Evolutionary conservation across 257 asterid species (phyloP).

Genomic region (Primulina eburnea): DNA sequence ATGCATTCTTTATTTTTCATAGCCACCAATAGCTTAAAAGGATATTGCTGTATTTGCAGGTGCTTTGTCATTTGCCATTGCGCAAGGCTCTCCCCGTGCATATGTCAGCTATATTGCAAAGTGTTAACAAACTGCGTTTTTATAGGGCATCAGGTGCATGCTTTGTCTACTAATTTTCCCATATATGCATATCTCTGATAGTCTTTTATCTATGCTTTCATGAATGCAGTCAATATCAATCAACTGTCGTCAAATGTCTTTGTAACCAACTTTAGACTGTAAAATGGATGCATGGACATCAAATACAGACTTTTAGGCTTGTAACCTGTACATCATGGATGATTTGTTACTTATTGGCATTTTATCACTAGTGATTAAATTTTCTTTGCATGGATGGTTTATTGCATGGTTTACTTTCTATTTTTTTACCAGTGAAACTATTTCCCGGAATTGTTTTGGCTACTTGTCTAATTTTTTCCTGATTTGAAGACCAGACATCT

Average conservation of each 20-base stretch:
- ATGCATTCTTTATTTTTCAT: conserved; percentile 13
- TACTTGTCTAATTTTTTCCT: conserved; percentile 61
- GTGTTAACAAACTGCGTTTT: conserved; percentile 84
- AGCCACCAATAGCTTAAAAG: conserved; percentile 18
- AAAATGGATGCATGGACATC: neutral
- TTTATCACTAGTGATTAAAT: neutral
- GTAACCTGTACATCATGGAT: neutral
- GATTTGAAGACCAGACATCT: conserved; percentile 89
- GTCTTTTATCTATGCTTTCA: neutral
- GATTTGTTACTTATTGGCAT: conserved; percentile 5
- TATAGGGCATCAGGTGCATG: conserved; percentile 88
- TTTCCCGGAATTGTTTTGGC: conserved; percentile 29
- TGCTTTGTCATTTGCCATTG: conserved; percentile 82
- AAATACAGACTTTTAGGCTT: neutral
- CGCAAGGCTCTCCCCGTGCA: conserved; percentile 83
- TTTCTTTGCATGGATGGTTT: neutral
- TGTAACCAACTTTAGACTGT: conserved; percentile 3
- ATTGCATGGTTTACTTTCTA: conserved; percentile 9
- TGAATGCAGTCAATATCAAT: conserved; percentile 9
- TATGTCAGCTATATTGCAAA: conserved; percentile 91
- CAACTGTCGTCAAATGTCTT: conserved; percentile 9
- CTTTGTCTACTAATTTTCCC: conserved; percentile 24
- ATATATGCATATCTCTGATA: neutral
- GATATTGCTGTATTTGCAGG: conserved; percentile 44
- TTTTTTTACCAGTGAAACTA: conserved; percentile 1